phyloP scores from a whole-genome alignment of 495 filamentous ascomycete genomes.

The Penicillium daleae region DNA sequence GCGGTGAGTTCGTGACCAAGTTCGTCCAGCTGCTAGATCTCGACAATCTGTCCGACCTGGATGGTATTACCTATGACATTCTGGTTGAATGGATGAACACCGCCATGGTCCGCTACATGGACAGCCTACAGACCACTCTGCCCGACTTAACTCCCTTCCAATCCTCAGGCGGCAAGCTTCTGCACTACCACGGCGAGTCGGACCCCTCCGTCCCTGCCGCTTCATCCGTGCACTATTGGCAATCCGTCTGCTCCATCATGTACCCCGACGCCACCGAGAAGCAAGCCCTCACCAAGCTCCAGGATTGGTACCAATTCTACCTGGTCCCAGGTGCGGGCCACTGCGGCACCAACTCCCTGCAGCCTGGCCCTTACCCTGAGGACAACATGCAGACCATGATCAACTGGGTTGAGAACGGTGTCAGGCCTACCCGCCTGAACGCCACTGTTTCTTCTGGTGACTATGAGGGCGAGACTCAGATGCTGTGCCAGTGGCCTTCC shows the following conservation, averaged over 20 bases:
- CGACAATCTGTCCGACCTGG: slow-evolving; percentile 35
- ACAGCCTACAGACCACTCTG: slow-evolving; percentile 51
- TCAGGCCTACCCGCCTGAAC: slow-evolving; percentile 45
- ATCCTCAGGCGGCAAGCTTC: slow-evolving; percentile 48
- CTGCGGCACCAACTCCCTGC: slow-evolving; percentile 48
- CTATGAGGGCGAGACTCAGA: slow-evolving; percentile 43
- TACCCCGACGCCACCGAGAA: slow-evolving; percentile 40
- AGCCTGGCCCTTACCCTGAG: slow-evolving; percentile 53
- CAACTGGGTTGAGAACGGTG: slow-evolving; percentile 57
- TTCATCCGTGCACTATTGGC: slow-evolving; percentile 54
- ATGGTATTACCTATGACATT: slow-evolving; percentile 49
- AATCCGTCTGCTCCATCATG: slow-evolving; percentile 54
- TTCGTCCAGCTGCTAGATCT: slow-evolving; percentile 42
- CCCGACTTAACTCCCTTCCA: slow-evolving; percentile 50
- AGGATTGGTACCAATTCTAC: slow-evolving; percentile 59
- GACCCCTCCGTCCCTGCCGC: slow-evolving; percentile 52
- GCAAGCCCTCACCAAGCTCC: slow-evolving; percentile 40
- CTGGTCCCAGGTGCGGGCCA: slow-evolving; percentile 55
- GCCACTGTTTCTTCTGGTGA: slow-evolving; percentile 39
- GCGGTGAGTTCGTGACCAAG: slow-evolving; percentile 41
- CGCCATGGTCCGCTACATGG: slow-evolving; percentile 32
- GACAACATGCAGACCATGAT: slow-evolving; percentile 49
- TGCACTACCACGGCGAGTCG: slow-evolving; percentile 58
- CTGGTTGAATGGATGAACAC: slow-evolving; percentile 46
- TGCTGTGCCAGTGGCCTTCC: slow-evolving; percentile 53